Conservation (phyloP, 306 rosid genomes). For the Pachyrhizus erosus region DNA sequence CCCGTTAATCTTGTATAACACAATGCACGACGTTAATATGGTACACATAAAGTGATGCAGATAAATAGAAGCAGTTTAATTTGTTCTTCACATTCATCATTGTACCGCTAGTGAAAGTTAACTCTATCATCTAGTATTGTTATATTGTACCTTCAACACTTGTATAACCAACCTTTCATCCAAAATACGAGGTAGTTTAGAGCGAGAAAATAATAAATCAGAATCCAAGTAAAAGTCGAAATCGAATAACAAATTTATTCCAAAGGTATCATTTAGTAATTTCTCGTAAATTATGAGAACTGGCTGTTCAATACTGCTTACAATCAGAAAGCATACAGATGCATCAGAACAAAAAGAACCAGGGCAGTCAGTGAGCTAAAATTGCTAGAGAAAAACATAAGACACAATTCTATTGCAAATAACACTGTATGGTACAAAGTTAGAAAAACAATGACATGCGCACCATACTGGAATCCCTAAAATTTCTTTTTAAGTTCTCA, state of each 20-base stretch:
- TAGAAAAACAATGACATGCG: conserved; percentile 42
- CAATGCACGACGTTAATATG: not conserved
- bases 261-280: conserved; percentile 11
- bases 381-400: conserved; percentile 38
- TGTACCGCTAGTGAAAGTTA: not conserved
- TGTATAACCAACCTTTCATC: not conserved
- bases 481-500: conserved; percentile 48
- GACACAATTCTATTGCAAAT: conserved; percentile 36
- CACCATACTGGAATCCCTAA: conserved; percentile 53
- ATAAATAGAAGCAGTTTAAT: not conserved
- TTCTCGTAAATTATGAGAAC: conserved; percentile 33
- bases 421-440: conserved; percentile 47
- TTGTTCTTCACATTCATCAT: not conserved
- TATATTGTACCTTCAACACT: conserved; percentile 3
- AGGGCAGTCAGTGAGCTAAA: conserved; percentile 43
- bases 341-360: conserved; percentile 49
- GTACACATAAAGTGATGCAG: conserved; percentile 27
- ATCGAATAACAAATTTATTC: not conserved
- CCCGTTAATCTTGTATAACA: not conserved
- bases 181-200: not conserved
- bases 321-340: conserved; percentile 43
- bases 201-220: not conserved
- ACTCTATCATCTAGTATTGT: not conserved
- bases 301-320: conserved; percentile 5
- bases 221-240: not conserved